Conservation (phyloP, 805 yeast genomes). For the Wickerhamiella azyma region DNA sequence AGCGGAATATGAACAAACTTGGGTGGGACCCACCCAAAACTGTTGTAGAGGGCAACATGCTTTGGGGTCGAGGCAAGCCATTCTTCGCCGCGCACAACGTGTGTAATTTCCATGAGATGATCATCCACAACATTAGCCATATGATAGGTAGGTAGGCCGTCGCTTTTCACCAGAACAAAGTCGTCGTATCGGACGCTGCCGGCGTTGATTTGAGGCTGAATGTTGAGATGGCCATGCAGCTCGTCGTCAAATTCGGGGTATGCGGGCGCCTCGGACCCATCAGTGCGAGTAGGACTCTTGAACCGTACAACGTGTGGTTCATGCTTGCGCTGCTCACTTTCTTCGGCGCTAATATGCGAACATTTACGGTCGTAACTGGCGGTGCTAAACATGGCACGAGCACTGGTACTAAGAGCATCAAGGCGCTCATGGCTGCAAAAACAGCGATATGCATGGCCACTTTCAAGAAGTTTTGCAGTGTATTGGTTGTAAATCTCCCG, state of each 20-base stretch:
- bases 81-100: conserved; percentile 94
- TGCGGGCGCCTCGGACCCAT: conserved; percentile 8
- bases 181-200: conserved; percentile 75
- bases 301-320: conserved; percentile 49
- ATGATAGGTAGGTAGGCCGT: conserved; percentile 91
- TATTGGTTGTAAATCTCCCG: conserved; percentile 49
- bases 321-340: conserved; percentile 27
- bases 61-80: conserved; percentile 96
- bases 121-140: conserved; percentile 94
- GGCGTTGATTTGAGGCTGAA: conserved; percentile 67
- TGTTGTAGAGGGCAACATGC: conserved; percentile 72
- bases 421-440: conserved; percentile 74
- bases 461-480: conserved; percentile 39
- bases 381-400: conserved; percentile 57
- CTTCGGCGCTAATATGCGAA: conserved; percentile 31
- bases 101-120: conserved; percentile 81
- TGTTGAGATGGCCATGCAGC: conserved; percentile 59
- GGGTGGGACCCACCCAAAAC: conserved; percentile 80
- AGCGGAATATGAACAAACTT: conserved; percentile 80
- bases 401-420: conserved; percentile 52
- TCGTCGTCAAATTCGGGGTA: conserved; percentile 61
- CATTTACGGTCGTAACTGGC: conserved; percentile 88
- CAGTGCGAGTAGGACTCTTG: conserved; percentile 44
- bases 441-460: conserved; percentile 74
- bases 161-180: conserved; percentile 80